Conservation (phyloP, 2,329 filamentous ascomycete genomes). For the Pseudogymnoascus sp. region DNA sequence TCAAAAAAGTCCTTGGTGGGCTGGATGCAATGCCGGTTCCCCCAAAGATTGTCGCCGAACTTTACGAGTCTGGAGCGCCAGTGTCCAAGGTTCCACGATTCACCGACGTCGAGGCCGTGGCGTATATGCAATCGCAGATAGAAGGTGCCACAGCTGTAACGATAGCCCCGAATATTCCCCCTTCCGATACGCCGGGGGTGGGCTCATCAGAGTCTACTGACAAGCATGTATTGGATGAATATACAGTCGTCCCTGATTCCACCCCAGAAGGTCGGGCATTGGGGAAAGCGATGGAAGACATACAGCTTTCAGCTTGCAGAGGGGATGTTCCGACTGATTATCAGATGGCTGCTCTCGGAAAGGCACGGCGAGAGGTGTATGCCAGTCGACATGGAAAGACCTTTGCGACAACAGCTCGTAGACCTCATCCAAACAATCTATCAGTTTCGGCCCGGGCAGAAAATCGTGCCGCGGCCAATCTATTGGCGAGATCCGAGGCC, state of each 20-base stretch:
- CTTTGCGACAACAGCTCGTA: neutral
- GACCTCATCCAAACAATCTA: neutral
- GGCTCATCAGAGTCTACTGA: neutral
- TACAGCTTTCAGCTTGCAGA: neutral
- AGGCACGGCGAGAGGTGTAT: neutral
- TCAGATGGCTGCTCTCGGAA: constrained; percentile 4
- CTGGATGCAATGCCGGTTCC: constrained; percentile 3
- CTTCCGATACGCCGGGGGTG: neutral
- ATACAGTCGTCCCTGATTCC: neutral
- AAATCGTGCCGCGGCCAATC: neutral
- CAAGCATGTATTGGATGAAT: neutral
- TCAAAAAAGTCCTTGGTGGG: neutral
- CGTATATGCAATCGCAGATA: neutral
- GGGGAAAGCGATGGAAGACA: neutral
- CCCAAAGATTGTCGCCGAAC: neutral
- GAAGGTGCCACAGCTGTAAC: neutral
- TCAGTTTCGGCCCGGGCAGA: neutral
- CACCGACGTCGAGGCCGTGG: neutral
- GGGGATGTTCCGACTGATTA: neutral
- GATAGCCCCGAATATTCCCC: neutral
- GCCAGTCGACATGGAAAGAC: neutral
- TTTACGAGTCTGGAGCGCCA: neutral
- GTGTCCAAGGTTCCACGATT: neutral
- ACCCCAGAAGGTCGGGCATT: neutral
- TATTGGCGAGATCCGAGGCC: neutral